Conservation (phyloP, 2,329 filamentous ascomycete species). For the Rhexocercosporidium sp. region DNA sequence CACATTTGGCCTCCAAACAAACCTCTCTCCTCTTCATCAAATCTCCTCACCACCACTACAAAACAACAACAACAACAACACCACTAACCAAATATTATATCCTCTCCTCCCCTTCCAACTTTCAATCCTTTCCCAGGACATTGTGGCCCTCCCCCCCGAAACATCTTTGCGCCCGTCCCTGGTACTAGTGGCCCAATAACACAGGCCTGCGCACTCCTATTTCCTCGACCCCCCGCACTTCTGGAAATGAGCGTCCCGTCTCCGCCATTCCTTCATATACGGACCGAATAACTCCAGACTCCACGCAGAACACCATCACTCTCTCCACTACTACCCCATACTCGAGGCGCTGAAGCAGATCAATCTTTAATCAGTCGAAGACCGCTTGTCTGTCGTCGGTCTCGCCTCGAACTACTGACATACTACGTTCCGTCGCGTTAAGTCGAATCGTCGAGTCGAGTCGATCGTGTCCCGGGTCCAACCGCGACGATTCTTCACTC, state of each 20-base stretch:
- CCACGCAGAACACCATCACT: slow-evolving; percentile 21
- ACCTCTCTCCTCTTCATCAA: background rate
- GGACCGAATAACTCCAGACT: slow-evolving; percentile 38
- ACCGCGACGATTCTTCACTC: slow-evolving; percentile 14
- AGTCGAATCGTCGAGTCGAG: slow-evolving; percentile 3
- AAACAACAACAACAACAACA: background rate
- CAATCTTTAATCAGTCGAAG: slow-evolving; percentile 12
- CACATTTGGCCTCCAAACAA: slow-evolving; percentile 8
- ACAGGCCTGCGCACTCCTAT: slow-evolving; percentile 11
- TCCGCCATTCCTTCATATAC: slow-evolving; percentile 30
- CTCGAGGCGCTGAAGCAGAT: slow-evolving; percentile 10
- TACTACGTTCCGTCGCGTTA: slow-evolving; percentile 12
- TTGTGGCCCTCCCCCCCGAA: background rate
- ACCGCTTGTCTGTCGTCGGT: background rate
- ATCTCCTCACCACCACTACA: slow-evolving; percentile 2
- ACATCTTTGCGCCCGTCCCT: slow-evolving; percentile 1
- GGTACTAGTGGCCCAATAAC: slow-evolving; percentile 5
- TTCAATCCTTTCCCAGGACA: background rate
- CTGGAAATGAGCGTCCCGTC: slow-evolving; percentile 26
- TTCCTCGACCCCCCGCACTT: slow-evolving; percentile 29
- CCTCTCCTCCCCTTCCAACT: background rate
- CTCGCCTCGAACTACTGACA: background rate
- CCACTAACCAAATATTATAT: slow-evolving; percentile 11
- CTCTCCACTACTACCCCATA: slow-evolving; percentile 32
- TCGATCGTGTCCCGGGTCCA: slow-evolving; percentile 9